Evolutionary conservation across 345 rosid species (phyloP), one percentile per base, ranked within the genome.

Genomic region (Murraya koenigii): DNA sequence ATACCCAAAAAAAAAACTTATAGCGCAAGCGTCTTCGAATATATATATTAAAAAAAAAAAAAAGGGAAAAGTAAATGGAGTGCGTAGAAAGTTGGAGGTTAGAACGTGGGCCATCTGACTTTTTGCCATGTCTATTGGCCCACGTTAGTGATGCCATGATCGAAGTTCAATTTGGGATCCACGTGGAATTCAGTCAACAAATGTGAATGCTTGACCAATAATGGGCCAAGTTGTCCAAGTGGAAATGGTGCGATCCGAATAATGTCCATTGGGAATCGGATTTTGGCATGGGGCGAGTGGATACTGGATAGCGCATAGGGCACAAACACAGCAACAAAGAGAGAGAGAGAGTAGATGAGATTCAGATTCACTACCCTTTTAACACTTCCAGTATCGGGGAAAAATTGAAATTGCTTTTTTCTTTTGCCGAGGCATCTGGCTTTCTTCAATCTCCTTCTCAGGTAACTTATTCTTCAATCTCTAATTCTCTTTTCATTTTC

Each of bases 401-500:
- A n/a, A n/a, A n/a, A n/a, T n/a, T n/a, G n/a, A n/a, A n/a, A n/a
- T n/a, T n/a, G n/a, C n/a, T n/a, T n/a, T n/a, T n/a, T 44, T 49
- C 38, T 9, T 4, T 69, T 19, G 35, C 8, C 25, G 23, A 17
- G 25, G 58, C 60, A 49, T 39, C 60, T 52, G 32, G 72, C 11
- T 47, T 47, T 35, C 11, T 17, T 47, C 56, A 5, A 3, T 39
- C 22, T 44, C 17, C 17, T 44, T 44, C 49, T 64, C 13, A 23
- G 78, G 78, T 75, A 62, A 28, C 30, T 35, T 3, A 17, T 10
- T 2, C 71, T 33, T 75, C n/a, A 63, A 64, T 64, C 78, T 49
- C 49, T 49, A 6, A 17, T 19, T 20, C 41, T 26, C 23, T 26
- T 49, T 47, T 47, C 6, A 25, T 14, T 69, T 44, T 26, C 25